Conservation (phyloP, 257 asterid genomes). For the Capsicum rhomboideum region DNA sequence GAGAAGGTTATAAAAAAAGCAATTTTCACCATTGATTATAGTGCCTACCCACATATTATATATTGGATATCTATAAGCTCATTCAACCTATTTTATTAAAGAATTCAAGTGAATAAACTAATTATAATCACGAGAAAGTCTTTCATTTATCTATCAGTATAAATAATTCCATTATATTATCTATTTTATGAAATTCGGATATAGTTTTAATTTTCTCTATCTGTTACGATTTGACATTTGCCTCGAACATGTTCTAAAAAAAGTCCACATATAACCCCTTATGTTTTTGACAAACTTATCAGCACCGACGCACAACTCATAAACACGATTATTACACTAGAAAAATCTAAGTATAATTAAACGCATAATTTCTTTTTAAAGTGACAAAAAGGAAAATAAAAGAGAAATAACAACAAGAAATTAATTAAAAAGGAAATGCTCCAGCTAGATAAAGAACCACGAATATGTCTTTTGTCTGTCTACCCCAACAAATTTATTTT, state of each 20-base stretch:
- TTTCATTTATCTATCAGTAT: not conserved
- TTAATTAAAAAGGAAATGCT: not conserved
- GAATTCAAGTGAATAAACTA: not conserved
- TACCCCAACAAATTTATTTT: not conserved
- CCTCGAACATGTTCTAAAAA: not conserved
- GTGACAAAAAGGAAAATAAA: not conserved
- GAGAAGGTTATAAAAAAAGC: too few species aligned
- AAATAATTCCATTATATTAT: not conserved
- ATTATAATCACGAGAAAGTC: too few species aligned
- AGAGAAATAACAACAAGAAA: not conserved
- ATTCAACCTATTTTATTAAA: too few species aligned
- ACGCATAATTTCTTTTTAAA: not conserved
- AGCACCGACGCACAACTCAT: not conserved
- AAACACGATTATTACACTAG: not conserved
- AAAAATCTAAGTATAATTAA: not conserved
- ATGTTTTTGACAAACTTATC: not conserved
- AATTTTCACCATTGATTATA: too few species aligned
- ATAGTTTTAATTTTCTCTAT: not conserved
- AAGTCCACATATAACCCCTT: not conserved
- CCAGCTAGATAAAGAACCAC: not conserved
- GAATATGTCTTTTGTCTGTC: not conserved
- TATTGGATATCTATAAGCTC: not conserved
- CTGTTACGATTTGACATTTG: not conserved
- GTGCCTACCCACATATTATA: too few species aligned
- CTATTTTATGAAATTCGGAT: not conserved